Evolutionary conservation across 2,329 filamentous ascomycete species (phyloP).

Genomic region (Beauveria varroae): DNA sequence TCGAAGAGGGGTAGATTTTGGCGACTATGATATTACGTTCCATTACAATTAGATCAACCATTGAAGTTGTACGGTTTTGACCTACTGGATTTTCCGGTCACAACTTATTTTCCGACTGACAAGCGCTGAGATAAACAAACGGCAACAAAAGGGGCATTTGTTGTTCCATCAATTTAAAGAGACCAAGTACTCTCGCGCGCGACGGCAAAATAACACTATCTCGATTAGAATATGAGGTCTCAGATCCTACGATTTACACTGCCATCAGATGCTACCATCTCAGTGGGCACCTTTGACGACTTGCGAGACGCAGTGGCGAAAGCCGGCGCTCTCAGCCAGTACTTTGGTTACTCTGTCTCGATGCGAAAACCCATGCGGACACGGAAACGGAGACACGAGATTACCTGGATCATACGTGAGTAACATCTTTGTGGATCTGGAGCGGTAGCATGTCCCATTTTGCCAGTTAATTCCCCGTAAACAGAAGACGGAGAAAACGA

Average conservation of each 20-base stretch:
- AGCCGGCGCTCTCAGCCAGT: conserved; percentile 5
- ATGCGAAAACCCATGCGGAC: neutral
- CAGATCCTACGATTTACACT: neutral
- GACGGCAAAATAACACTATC: neutral
- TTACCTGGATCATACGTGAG: conserved; percentile 6
- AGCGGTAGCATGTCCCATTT: neutral
- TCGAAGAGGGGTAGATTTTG: neutral
- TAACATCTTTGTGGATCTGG: neutral
- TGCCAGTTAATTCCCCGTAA: neutral
- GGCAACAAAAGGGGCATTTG: neutral
- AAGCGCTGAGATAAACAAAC: too few species aligned
- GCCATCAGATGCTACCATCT: neutral
- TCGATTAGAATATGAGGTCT: neutral
- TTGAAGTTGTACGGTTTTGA: neutral
- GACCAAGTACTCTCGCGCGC: neutral
- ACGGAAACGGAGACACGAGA: conserved; percentile 1
- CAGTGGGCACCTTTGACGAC: neutral
- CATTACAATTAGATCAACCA: neutral
- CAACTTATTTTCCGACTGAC: neutral
- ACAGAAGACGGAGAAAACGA: neutral
- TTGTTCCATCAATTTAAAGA: neutral
- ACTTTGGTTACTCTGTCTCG: conserved; percentile 7
- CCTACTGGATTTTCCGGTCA: neutral
- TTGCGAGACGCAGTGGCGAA: neutral
- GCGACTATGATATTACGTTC: too few species aligned